Percentiles rank a stretch among this genome's conserved stretches.
These are phyloP conservation scores for Ajuga chamaepitys DNA, from an alignment of 257 asterid species.

Conservation along the genomic window DNA sequence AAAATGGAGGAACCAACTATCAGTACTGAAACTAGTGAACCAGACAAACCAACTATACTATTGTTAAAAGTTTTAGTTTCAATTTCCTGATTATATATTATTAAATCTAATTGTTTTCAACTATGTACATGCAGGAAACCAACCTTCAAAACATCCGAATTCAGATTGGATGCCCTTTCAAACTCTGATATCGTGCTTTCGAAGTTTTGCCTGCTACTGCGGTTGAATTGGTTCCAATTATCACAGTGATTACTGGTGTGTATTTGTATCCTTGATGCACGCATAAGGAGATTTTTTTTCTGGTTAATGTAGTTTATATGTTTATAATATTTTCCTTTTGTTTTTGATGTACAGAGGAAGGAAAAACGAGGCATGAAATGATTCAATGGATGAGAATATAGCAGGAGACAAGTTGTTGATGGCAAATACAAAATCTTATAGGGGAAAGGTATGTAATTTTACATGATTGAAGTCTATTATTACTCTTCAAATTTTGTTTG, in stretches of 20 bases:
- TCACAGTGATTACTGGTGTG: conserved; percentile 36
- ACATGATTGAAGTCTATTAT: no score
- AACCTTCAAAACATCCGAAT: conserved; percentile 22
- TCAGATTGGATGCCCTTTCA: conserved; percentile 50
- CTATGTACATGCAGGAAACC: conserved; percentile 15
- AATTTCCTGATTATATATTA: background rate
- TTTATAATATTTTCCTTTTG: background rate
- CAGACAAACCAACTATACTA: no score
- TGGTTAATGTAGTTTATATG: background rate
- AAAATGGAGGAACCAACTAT: conserved; percentile 33
- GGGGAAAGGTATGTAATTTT: conserved; percentile 36
- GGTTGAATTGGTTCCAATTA: conserved; percentile 24
- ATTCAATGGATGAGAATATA: conserved; percentile 33
- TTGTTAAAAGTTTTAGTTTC: background rate
- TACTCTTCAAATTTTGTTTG: no score
- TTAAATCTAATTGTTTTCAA: background rate
- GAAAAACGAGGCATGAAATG: conserved; percentile 36
- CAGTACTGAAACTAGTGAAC: no score
- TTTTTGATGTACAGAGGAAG: conserved; percentile 27
- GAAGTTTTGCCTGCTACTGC: conserved; percentile 37
- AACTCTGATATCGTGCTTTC: conserved; percentile 28
- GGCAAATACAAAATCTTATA: conserved; percentile 24
- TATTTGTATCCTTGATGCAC: background rate
- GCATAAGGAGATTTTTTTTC: background rate
- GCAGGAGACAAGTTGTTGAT: conserved; percentile 49